Conservation (phyloP, 495 filamentous ascomycete genomes). For the Xylaria curta region DNA sequence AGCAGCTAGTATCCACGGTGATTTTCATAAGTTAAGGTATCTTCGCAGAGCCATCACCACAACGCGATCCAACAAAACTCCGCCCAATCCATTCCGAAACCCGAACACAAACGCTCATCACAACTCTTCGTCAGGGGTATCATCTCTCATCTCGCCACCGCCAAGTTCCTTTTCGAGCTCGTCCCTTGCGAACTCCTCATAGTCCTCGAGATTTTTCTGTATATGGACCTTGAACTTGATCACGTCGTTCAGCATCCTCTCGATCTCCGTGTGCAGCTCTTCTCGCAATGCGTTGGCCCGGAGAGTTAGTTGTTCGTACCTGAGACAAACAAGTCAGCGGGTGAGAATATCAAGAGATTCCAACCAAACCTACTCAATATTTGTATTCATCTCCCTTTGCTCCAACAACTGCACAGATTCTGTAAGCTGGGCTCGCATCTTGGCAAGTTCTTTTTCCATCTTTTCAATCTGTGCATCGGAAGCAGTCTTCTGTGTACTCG, state of each 20-base stretch:
- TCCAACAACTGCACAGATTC: conserved; percentile 92
- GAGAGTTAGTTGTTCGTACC: conserved; percentile 88
- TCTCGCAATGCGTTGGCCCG: conserved; percentile 84
- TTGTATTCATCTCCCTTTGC: conserved; percentile 94
- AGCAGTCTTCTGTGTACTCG: conserved; percentile 81
- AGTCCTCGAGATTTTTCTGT: conserved; percentile 88
- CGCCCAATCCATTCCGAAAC: not conserved
- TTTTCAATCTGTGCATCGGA: conserved; percentile 94
- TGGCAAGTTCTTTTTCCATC: conserved; percentile 95
- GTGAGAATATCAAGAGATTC: not conserved
- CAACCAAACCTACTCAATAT: conserved; percentile 75
- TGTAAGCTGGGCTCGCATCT: conserved; percentile 83
- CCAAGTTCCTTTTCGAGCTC: conserved; percentile 86
- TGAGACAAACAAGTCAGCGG: conserved; percentile 36
- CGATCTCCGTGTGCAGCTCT: conserved; percentile 93
- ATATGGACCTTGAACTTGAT: conserved; percentile 99
- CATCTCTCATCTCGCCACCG: conserved; percentile 54
- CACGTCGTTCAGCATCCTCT: conserved; percentile 94
- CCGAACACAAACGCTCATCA: conserved; percentile 25
- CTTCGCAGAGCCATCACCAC: conserved; percentile 2
- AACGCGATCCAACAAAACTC: conserved; percentile 17
- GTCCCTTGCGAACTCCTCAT: conserved; percentile 88
- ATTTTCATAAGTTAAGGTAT: no score
- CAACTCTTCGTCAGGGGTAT: conserved; percentile 42
- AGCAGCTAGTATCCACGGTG: not conserved